Evolutionary conservation across 768 basidiomycete species (phyloP), one percentile per base, ranked within the genome.

Genomic region (Macrocybe gigantea): DNA sequence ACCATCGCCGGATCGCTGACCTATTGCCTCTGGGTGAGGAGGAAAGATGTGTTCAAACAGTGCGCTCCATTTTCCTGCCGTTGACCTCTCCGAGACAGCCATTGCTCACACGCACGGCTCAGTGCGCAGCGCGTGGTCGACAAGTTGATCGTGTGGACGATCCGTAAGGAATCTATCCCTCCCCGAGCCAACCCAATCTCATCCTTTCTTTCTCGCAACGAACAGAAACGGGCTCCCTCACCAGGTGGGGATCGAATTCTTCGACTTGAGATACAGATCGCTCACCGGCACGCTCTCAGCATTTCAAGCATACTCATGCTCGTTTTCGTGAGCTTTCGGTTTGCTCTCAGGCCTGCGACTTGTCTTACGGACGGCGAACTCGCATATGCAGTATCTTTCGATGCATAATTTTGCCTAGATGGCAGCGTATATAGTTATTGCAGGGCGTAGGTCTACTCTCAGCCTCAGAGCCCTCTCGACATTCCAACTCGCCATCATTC

Each of bases 201-300:
- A 12, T 33, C 29, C 35, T 15, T 7, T 11, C 12, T 32, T 30
- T 35, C 30, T 37, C n/a, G 31, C 6, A 15, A 12, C 32, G 2
- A 12, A 22, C 22, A 55, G 54, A 55, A 15, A 52, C 54, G 9
- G 54, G 54, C 15, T 13, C 43, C 7, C n/a, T 55, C 35, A 55
- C 50, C 7, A 52, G 54, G 54, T 55, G n/a, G 33, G 33, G 36
- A 13, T 6, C 7, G n/a, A 7, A 33, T 11, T 33, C 1, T 42
- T 33, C 14, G 10, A 39, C 6, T 44, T 7, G n/a, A 22, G 31
- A 9, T 7, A 15, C 11, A 41, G 15, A 42, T 8, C 5, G 15
- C 29, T 32, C 15, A 11, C 15, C 5, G 7, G 7, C 9, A 5
- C 15, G 34, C 41, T 30, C 38, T 14, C 22, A 48, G 47, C 39